These are phyloP conservation scores for Sutorius eximius DNA, from an alignment of 1,284 basidiomycete species.

Conservation along the genomic window DNA sequence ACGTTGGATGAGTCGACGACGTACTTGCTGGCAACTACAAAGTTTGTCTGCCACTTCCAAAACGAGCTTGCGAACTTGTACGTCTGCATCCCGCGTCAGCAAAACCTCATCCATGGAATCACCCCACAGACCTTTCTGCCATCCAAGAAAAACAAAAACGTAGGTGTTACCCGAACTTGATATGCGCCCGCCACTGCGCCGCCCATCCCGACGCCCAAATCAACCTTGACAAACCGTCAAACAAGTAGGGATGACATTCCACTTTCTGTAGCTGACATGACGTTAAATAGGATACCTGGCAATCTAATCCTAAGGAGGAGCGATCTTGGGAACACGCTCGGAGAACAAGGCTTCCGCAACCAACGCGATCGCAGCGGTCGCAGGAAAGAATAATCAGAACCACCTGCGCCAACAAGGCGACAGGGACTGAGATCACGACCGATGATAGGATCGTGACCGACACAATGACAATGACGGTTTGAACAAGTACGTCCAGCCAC, in stretches of 20 bases:
- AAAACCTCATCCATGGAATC: neutral
- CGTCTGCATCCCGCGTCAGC: slow-evolving; percentile 41
- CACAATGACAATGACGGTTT: slow-evolving; percentile 60
- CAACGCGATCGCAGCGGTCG: slow-evolving; percentile 41
- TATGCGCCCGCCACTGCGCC: slow-evolving; percentile 60
- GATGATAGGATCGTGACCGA: slow-evolving; percentile 57
- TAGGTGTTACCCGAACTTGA: slow-evolving; percentile 78
- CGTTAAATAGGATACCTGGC: too few relatives aligned
- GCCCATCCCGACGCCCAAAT: slow-evolving; percentile 69
- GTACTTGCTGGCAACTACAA: slow-evolving; percentile 16
- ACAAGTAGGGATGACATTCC: too few relatives aligned
- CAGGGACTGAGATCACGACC: slow-evolving; percentile 37
- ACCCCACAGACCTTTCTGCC: slow-evolving; percentile 61
- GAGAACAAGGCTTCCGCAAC: slow-evolving; percentile 37
- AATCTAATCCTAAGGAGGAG: too few relatives aligned
- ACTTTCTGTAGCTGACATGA: too few relatives aligned
- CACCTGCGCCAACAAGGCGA: slow-evolving; percentile 58
- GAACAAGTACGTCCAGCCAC: too few relatives aligned
- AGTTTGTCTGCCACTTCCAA: slow-evolving; percentile 61
- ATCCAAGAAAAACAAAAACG: slow-evolving; percentile 81
- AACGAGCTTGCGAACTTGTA: slow-evolving; percentile 62
- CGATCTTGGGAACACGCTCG: slow-evolving; percentile 58
- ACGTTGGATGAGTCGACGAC: neutral
- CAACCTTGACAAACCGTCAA: slow-evolving; percentile 82
- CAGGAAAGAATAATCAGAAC: slow-evolving; percentile 40